These are phyloP conservation scores for Trapa incisa DNA, from an alignment of 345 rosid genomes.

Conservation along the genomic window DNA sequence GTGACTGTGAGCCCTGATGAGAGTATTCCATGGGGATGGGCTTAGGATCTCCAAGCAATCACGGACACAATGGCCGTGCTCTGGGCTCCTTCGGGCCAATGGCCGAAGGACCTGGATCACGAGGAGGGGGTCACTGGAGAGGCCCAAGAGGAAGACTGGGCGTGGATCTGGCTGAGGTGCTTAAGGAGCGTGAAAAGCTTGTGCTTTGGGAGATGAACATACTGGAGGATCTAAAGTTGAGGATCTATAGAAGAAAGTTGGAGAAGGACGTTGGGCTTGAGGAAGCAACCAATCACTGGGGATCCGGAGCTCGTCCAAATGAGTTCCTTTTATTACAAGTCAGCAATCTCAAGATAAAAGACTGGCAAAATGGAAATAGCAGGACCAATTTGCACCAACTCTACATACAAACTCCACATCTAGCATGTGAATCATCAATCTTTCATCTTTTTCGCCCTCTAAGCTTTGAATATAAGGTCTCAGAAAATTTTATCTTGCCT, in stretches of 20 bases:
- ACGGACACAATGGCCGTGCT: slow-evolving; percentile 35
- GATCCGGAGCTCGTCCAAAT: too few species aligned
- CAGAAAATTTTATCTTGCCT: too few species aligned
- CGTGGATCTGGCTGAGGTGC: slow-evolving; percentile 49
- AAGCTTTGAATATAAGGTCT: too few species aligned
- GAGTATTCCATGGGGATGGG: slow-evolving; percentile 51
- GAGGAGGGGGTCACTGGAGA: slow-evolving; percentile 34
- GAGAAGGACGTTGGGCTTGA: slow-evolving; percentile 8
- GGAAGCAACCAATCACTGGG: slow-evolving; percentile 16
- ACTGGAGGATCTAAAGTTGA: slow-evolving; percentile 15
- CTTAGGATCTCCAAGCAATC: slow-evolving; percentile 22
- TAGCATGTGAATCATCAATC: too few species aligned
- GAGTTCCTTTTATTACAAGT: too few species aligned
- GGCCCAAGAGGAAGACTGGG: slow-evolving; percentile 45
- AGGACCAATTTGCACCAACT: too few species aligned
- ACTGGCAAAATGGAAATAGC: too few species aligned
- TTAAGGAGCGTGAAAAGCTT: slow-evolving; percentile 35
- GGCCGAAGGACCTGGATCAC: slow-evolving; percentile 42
- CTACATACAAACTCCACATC: too few species aligned
- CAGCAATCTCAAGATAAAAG: too few species aligned
- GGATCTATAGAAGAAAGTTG: not conserved
- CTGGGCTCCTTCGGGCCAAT: slow-evolving; percentile 20
- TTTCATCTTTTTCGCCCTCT: too few species aligned
- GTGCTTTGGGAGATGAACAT: slow-evolving; percentile 26
- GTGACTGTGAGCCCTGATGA: slow-evolving; percentile 38